Percentiles rank a stretch among this genome's conserved stretches.
Evolutionary conservation across 495 filamentous ascomycete species (phyloP).

Genomic region (Oleoguttula mirabilis): DNA sequence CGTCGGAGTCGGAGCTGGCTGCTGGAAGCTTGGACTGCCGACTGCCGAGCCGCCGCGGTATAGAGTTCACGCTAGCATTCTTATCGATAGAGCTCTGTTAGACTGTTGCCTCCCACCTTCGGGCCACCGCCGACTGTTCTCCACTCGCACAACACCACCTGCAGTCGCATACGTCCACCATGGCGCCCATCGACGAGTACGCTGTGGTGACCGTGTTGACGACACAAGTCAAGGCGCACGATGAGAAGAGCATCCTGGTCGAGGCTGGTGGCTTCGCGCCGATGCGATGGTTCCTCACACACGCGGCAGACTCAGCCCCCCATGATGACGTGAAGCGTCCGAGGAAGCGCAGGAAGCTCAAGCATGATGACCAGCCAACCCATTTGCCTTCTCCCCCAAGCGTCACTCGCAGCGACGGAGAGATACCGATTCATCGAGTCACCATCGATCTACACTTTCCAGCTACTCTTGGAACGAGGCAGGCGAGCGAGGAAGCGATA

Average conservation of each 20-base stretch:
- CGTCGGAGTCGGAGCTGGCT: too few relatives aligned
- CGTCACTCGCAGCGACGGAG: not conserved
- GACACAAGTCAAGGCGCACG: conserved; percentile 5
- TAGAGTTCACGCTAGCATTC: too few relatives aligned
- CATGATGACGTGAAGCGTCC: conserved; percentile 7
- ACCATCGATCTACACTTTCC: conserved; percentile 18
- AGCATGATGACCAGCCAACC: not conserved
- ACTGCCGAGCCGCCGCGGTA: too few relatives aligned
- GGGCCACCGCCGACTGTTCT: too few relatives aligned
- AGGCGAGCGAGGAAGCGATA: not conserved
- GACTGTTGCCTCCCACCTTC: too few relatives aligned
- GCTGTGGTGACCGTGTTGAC: conserved; percentile 8
- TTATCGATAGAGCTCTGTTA: too few relatives aligned
- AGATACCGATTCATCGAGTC: conserved; percentile 8
- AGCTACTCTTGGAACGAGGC: not conserved
- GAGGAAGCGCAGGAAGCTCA: conserved; percentile 5
- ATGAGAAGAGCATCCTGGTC: conserved; percentile 10
- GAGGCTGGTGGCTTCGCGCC: conserved; percentile 16
- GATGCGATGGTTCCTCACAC: conserved; percentile 13
- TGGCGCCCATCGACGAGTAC: conserved; percentile 11
- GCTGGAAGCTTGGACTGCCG: too few relatives aligned
- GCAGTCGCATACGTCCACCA: not conserved
- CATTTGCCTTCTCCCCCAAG: too few relatives aligned
- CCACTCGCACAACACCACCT: too few relatives aligned
- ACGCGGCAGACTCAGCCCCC: not conserved